Evolutionary conservation across 768 basidiomycete species (phyloP).

Genomic region (Lactarius indigo): DNA sequence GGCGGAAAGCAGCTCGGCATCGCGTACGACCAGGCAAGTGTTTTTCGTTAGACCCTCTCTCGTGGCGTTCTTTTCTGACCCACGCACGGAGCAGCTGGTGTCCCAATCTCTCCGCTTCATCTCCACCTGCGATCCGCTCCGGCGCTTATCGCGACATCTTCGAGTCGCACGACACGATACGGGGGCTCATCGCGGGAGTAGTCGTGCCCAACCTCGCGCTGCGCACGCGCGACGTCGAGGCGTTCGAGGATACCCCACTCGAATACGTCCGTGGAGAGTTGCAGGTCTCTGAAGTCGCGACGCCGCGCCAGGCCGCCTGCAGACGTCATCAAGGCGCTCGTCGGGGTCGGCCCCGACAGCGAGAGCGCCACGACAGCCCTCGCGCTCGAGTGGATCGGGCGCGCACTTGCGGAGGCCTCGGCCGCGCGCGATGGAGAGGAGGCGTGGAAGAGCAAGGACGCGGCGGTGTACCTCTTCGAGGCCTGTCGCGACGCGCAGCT

Average conservation of each 20-base stretch:
- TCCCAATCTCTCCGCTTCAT: slow-evolving; percentile 89
- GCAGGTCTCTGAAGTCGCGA: slow-evolving; percentile 66
- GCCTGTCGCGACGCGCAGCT: slow-evolving; percentile 89
- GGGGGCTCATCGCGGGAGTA: slow-evolving; percentile 81
- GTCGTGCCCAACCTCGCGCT: slow-evolving; percentile 91
- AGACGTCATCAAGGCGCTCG: slow-evolving; percentile 91
- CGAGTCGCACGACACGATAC: slow-evolving; percentile 75
- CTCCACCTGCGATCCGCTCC: slow-evolving; percentile 85
- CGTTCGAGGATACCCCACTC: slow-evolving; percentile 95
- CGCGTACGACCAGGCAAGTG: slow-evolving; percentile 64
- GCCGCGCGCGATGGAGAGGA: slow-evolving; percentile 52
- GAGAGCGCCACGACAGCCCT: slow-evolving; percentile 73
- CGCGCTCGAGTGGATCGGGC: slow-evolving; percentile 78
- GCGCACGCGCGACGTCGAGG: slow-evolving; percentile 86
- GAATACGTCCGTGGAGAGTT: slow-evolving; percentile 65
- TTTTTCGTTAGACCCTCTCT: no score
- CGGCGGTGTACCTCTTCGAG: slow-evolving; percentile 89
- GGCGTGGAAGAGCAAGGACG: slow-evolving; percentile 91
- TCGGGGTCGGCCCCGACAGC: slow-evolving; percentile 71
- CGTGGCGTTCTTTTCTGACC: no score
- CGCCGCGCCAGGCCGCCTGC: slow-evolving; percentile 90
- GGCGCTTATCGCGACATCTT: slow-evolving; percentile 81
- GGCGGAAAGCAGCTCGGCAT: slow-evolving; percentile 64
- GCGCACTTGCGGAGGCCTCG: slow-evolving; percentile 59
- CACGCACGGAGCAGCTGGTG: slow-evolving; percentile 56